A percentile compares a stretch with the other conserved stretches of the same genome.
phyloP scores from a whole-genome alignment of 2,329 filamentous ascomycete genomes.

The Phaeoacremonium minimum region DNA sequence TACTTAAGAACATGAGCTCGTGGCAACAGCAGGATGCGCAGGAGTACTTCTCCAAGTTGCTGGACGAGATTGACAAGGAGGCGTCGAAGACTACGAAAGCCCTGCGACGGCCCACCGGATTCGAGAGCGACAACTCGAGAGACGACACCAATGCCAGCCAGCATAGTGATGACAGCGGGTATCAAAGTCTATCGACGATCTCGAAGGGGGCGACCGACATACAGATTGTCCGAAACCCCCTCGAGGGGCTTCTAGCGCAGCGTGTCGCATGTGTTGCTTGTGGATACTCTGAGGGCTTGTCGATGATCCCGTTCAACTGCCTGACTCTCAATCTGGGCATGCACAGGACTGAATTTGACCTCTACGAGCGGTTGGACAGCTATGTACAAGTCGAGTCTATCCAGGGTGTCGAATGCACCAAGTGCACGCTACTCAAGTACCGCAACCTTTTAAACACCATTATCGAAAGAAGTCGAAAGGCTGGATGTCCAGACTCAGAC shows the following conservation, averaged over 20 bases:
- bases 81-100: conserved; percentile 44
- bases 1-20: conserved; percentile 87
- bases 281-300: conserved; percentile 81
- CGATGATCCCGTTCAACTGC: conserved; percentile 90
- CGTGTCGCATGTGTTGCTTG: conserved; percentile 83
- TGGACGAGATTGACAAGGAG: conserved; percentile 82
- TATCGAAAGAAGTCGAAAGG: conserved; percentile 31
- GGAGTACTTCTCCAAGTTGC: conserved; percentile 88
- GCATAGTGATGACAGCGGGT: conserved; percentile 53
- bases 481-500: conserved; percentile 36
- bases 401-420: conserved; percentile 83
- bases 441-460: conserved; percentile 43
- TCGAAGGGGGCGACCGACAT: conserved; percentile 29
- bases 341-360: conserved; percentile 56
- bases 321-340: conserved; percentile 77
- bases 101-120: conserved; percentile 26
- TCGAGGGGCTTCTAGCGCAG: conserved; percentile 85
- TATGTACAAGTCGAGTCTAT: conserved; percentile 84
- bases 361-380: conserved; percentile 76
- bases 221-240: conserved; percentile 60
- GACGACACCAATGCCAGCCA: conserved; percentile 42
- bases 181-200: conserved; percentile 39
- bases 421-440: conserved; percentile 73
- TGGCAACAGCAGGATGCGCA: conserved; percentile 97
- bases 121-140: conserved; percentile 31